These are phyloP conservation scores for Exophiala alcalophila DNA, from an alignment of 2,329 filamentous ascomycete species.

Conservation along the genomic window DNA sequence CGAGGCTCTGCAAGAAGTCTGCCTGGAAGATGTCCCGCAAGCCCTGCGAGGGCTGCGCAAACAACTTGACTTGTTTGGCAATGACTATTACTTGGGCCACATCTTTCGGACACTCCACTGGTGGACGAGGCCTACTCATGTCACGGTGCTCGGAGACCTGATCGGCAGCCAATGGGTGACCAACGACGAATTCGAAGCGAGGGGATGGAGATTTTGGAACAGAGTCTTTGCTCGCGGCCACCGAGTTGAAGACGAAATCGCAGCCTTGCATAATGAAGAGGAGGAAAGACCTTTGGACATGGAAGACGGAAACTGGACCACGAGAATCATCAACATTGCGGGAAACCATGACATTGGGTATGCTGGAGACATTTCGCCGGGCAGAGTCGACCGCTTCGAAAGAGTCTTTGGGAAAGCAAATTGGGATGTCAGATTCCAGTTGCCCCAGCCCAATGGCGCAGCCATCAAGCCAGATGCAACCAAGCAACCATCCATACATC, in stretches of 20 bases:
- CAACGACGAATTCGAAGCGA: conserved; percentile 74
- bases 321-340: conserved; percentile 78
- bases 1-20: conserved; percentile 37
- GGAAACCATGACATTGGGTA: conserved; percentile 98
- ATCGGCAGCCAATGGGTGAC: conserved; percentile 93
- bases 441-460: conserved; percentile 36
- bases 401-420: conserved; percentile 80
- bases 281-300: conserved; percentile 51
- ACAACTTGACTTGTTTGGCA: conserved; percentile 81
- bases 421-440: conserved; percentile 78
- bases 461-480: conserved; percentile 4
- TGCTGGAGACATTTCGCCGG: conserved; percentile 79
- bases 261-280: conserved; percentile 32
- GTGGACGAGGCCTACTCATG: conserved; percentile 82
- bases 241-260: conserved; percentile 54
- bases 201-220: conserved; percentile 75
- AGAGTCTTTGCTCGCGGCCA: conserved; percentile 69
- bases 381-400: conserved; percentile 77
- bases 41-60: conserved; percentile 69
- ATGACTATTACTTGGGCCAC: conserved; percentile 92
- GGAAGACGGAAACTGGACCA: conserved; percentile 58
- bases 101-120: conserved; percentile 80
- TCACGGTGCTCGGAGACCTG: conserved; percentile 84
- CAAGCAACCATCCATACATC: conserved; percentile 60
- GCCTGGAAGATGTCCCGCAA: conserved; percentile 65